Evolutionary conservation across 2,329 filamentous ascomycete genomes (phyloP).

Genomic region (Fusarium tanahbumbuense): DNA sequence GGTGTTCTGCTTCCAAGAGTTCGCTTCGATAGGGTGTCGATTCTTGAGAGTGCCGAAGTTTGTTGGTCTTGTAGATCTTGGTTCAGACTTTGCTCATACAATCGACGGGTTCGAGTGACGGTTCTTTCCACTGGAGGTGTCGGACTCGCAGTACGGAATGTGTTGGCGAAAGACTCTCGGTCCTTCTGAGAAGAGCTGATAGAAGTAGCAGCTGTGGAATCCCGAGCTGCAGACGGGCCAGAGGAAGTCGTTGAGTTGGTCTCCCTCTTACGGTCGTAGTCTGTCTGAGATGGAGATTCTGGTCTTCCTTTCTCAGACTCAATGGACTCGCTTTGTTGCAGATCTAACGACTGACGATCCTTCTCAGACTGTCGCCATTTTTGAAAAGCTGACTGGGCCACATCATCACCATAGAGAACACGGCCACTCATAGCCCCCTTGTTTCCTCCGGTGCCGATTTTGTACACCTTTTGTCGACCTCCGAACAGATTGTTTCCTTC

Average conservation of each 20-base stretch:
- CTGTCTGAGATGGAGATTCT: constrained; percentile 63
- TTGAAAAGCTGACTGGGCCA: constrained; percentile 85
- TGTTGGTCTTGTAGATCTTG: constrained; percentile 86
- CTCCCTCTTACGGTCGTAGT: constrained; percentile 80
- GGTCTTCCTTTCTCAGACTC: constrained; percentile 48
- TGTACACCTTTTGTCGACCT: constrained; percentile 94
- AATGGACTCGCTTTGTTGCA: constrained; percentile 32
- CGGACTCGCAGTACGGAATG: constrained; percentile 53
- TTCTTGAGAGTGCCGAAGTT: constrained; percentile 77
- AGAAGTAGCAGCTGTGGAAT: constrained; percentile 90
- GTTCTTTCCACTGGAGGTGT: constrained; percentile 68
- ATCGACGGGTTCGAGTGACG: constrained; percentile 75
- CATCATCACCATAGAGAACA: constrained; percentile 87
- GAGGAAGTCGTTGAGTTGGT: constrained; percentile 88
- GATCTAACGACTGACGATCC: constrained; percentile 58
- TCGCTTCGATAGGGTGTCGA: constrained; percentile 80
- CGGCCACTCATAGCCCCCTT: constrained; percentile 72
- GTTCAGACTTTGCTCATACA: constrained; percentile 86
- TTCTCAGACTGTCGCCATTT: constrained; percentile 73
- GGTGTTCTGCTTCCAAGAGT: constrained; percentile 63
- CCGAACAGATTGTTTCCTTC: constrained; percentile 96
- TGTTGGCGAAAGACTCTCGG: constrained; percentile 55
- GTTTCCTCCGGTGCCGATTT: constrained; percentile 70
- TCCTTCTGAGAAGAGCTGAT: constrained; percentile 79
- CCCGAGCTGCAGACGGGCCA: constrained; percentile 72